Base-by-base conservation (phyloP, 306 rosid species). In the Acacia melanoxylon region DNA sequence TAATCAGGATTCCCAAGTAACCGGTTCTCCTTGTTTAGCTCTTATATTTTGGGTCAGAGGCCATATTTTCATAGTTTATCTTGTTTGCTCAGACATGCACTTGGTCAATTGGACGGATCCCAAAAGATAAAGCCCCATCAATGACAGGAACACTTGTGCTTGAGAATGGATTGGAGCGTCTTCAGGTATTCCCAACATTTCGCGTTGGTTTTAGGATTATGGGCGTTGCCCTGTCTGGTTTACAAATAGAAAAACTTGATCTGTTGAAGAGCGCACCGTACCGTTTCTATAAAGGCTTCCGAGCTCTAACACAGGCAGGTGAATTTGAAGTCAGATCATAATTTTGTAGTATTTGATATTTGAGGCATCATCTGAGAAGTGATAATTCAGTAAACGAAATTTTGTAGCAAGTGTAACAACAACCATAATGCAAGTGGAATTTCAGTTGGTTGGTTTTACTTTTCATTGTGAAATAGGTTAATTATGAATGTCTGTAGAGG, bases 211-310 rank as follows among this genome's bases (percentile, higher is more conserved):
- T 95, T 83, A 91, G 84, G 89, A 91, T 95, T 41, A 90, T 91
- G 98, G 95, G 97, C 13, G 87, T 92, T 25, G 96, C 97, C 44
- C 98, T 93, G 71, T 95, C 99, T 33, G 97, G 98, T 83, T 79
- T 95, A 79, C 90, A 91, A 83, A 92, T 93, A 76, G 98, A 93
- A 82, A 95, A 92, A 46, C 84, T 95, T 48, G 98, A 95, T 82
- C 80, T 37, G 40, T 37, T 93, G 74, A 89, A 86, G 83, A 88
- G 85, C 72, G 81, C 89, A 41, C 97, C 98, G 6, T 85, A 84
- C 81, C 90, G 89, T 35, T 89, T 91, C n/a, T 91, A 91, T 86
- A 93, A 95, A 90, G 99, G 99, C 29, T 93, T 95, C 84, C 97
- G 98, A 77, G 97, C 97, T 75, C 91, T 90, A 49, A 95, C 97